phyloP scores from a whole-genome alignment of 176 grass and related monocot species.

The Paspalum vaginatum region DNA sequence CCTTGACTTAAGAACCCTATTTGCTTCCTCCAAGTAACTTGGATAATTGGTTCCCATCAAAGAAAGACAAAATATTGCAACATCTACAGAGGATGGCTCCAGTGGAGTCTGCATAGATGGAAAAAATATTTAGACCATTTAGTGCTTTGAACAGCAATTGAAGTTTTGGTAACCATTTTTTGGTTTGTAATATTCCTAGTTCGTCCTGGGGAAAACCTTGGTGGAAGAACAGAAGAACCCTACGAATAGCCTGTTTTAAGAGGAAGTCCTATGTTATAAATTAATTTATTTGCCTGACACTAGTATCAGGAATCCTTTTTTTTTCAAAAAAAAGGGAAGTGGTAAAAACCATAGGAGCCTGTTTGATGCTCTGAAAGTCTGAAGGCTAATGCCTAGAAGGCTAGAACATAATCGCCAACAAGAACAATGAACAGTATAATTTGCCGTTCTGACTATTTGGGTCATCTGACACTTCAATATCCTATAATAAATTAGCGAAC shows the following conservation, averaged over 20 bases:
- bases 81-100: conserved; percentile 75
- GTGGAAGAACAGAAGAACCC: not conserved
- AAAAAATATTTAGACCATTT: conserved; percentile 30
- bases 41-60: conserved; percentile 91
- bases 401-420: not conserved
- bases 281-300: not conserved
- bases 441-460: conserved; percentile 1
- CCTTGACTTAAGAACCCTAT: conserved; percentile 83
- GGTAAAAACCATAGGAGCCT: not conserved
- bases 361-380: conserved; percentile 4
- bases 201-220: not conserved
- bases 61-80: conserved; percentile 96
- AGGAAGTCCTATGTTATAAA: not conserved
- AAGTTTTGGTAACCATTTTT: conserved; percentile 14
- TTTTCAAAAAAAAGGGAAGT: not conserved
- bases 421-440: not conserved
- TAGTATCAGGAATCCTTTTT: not conserved
- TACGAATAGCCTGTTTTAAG: not conserved
- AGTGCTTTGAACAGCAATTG: conserved; percentile 6
- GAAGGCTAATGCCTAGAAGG: not conserved
- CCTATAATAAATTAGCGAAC: not conserved
- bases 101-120: conserved; percentile 71
- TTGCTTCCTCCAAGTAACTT: conserved; percentile 86
- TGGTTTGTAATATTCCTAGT: not conserved
- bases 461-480: not conserved